Evolutionary conservation across 352 stramenopile genomes (phyloP).

Genomic region (Phytophthora ohioensis): DNA sequence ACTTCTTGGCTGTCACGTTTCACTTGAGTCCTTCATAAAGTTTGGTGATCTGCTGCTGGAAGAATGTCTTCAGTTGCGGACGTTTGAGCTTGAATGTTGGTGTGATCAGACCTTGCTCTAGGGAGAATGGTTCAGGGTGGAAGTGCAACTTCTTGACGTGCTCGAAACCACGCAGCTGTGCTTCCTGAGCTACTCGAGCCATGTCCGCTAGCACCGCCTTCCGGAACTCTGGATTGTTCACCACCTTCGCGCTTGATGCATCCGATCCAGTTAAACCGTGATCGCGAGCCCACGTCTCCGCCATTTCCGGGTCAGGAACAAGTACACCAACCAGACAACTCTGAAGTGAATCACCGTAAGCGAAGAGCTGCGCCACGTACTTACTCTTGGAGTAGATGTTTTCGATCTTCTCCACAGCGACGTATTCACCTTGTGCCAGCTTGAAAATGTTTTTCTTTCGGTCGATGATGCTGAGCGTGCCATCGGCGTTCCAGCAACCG

Average conservation of each 20-base stretch:
- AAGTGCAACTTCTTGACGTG: constrained; percentile 88
- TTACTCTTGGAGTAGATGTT: constrained; percentile 90
- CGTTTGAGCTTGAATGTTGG: constrained; percentile 97
- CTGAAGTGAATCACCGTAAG: constrained; percentile 95
- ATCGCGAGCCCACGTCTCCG: constrained; percentile 43
- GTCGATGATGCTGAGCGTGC: constrained; percentile 88
- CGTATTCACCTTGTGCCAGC: constrained; percentile 93
- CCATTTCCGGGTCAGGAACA: constrained; percentile 70
- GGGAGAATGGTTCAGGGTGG: constrained; percentile 82
- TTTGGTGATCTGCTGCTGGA: constrained; percentile 56
- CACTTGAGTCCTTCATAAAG: constrained; percentile 52
- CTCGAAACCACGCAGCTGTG: constrained; percentile 92
- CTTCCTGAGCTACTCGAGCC: constrained; percentile 53
- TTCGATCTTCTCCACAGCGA: constrained; percentile 96
- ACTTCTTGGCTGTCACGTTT: neutral
- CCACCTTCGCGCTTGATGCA: constrained; percentile 41
- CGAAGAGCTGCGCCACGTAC: constrained; percentile 94
- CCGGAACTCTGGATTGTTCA: constrained; percentile 50
- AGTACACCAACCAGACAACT: constrained; percentile 93
- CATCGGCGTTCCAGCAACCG: constrained; percentile 92
- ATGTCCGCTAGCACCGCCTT: constrained; percentile 81
- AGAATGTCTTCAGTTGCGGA: constrained; percentile 59
- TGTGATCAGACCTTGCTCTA: constrained; percentile 93
- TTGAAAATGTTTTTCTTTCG: constrained; percentile 94
- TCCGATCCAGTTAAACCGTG: constrained; percentile 38